These are phyloP conservation scores for Cenchrus americanus DNA, from an alignment of 176 grass and related monocot genomes.

Conservation along the genomic window DNA sequence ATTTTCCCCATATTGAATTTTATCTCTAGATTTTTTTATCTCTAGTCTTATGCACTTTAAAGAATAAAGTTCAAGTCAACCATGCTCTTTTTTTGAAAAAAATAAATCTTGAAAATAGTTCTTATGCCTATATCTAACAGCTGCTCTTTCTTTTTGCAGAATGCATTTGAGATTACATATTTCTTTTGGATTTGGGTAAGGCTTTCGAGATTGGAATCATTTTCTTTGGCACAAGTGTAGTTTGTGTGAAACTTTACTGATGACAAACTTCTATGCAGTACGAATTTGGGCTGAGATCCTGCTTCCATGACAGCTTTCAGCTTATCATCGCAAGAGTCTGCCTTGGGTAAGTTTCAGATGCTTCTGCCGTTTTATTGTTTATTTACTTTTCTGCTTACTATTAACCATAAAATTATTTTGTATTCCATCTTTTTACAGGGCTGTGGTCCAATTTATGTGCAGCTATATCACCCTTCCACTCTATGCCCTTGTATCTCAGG, in stretches of 20 bases:
- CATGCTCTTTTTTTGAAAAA: not conserved
- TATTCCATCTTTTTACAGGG: slow-evolving; percentile 38
- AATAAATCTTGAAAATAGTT: not conserved
- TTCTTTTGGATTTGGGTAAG: slow-evolving; percentile 95
- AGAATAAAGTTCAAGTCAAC: not conserved
- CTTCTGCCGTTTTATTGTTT: not conserved
- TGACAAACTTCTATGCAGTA: slow-evolving; percentile 57
- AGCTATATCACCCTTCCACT: slow-evolving; percentile 94
- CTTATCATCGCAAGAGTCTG: slow-evolving; percentile 68
- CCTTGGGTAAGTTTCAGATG: slow-evolving; percentile 58
- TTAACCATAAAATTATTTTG: not conserved
- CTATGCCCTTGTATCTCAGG: slow-evolving; percentile 92
- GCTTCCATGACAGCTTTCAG: slow-evolving; percentile 63
- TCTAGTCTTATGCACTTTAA: not conserved
- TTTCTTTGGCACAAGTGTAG: slow-evolving; percentile 20
- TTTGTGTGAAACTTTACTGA: not conserved
- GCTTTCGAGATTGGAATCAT: not conserved
- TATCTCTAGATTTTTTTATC: not conserved
- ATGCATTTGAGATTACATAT: slow-evolving; percentile 84
- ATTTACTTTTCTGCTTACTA: not conserved
- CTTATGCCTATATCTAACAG: slow-evolving; percentile 21
- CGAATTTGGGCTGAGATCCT: slow-evolving; percentile 70
- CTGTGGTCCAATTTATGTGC: slow-evolving; percentile 67
- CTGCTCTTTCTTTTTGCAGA: slow-evolving; percentile 53
- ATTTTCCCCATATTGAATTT: not conserved